Base-by-base conservation (phyloP, 2,329 filamentous ascomycete genomes). In the Colletotrichum karsti region DNA sequence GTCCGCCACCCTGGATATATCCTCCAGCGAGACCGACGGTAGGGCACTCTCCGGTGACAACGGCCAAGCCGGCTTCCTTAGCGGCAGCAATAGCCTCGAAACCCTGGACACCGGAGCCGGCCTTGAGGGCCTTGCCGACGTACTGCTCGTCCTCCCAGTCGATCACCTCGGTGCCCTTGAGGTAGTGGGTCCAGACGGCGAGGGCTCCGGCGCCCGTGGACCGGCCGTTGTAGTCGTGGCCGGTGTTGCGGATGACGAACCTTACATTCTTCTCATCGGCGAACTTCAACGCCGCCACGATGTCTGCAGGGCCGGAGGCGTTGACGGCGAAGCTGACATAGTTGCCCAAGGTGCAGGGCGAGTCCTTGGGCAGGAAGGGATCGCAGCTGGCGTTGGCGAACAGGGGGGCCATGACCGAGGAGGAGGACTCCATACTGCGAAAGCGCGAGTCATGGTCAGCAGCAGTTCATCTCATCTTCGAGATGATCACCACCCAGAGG, bases 21-120 rank as follows among this genome's bases (percentile, higher is more conserved):
- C 87, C 87, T 9, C 87, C 88, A 0, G 83, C 82, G 8, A 87
- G 65, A 5, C 86, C 87, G 5, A 89, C 85, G 1, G 81, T 85
- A 2, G 82, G 77, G 65, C 82, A 86, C 26, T 81, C 79, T 0
- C 86, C 87, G 9, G 79, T 81, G 0, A 88, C 79, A 2, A 85
- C 76, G 2, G 79, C 75, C 2, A 84, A 70, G n/a, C 83, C 80
- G 28, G 75, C 46, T 0, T 71, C 69, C 41, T 83, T 70, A 2
- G 84, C 83, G 26, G 80, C 76, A 22, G 77, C 74, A 26, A 86
- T 80, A 2, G 82, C 78, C 51, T 87, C 68, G 85, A 81, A 33
- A 2, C 67, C 86, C 39, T 83, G 79, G 0, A 89, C 80, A 42
- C 88, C 88, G 4, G 88, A 83, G 3, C 84, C 86, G 28, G 90